Evolutionary conservation across 345 rosid species (phyloP), one percentile per base, ranked within the genome.

Genomic region (Citrus unshiu): DNA sequence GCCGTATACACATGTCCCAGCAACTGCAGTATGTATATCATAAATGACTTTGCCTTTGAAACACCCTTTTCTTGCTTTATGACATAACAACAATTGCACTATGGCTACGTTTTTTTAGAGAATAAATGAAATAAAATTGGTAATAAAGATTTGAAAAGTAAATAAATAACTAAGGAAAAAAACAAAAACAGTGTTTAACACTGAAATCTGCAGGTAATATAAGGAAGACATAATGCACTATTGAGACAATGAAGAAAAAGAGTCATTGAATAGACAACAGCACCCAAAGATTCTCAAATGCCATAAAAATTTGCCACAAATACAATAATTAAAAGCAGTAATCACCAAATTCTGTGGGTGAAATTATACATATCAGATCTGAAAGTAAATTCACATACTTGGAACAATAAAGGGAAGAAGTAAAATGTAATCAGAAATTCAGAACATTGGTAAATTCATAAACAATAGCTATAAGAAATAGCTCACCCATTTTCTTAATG

Each of bases 401-500:
- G 27, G 14, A 24, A 56, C 78, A 46, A 69, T 19, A 68, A 6
- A 46, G 14, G 58, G 37, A 56, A 32, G 30, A 78, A 65, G 4
- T 18, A 51, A 24, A 70, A 35, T 29, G 14, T 25, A 81, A 35
- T 24, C 14, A 5, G 7, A 35, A 35, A 34, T 34, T 35, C 37
- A 35, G 46, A 29, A 61, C 18, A 40, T 4, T 37, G 43, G 8
- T 3, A 16, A 58, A 68, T 34, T 63, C 37, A 25, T 49, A 62
- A 46, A 56, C 19, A 64, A 25, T 12, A 63, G 29, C 49, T 51
- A 64, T 58, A 37, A 22, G 32, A 30, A 75, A 76, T 29, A 43
- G 82, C 89, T 76, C 67, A 91, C 95, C 98, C 97, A 95, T 89
- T 77, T 90, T 90, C 78, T 85, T 85, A 69, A 93, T 88, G 87